phyloP scores from a whole-genome alignment of 2,329 filamentous ascomycete genomes.

The Epichloe aotearoae region DNA sequence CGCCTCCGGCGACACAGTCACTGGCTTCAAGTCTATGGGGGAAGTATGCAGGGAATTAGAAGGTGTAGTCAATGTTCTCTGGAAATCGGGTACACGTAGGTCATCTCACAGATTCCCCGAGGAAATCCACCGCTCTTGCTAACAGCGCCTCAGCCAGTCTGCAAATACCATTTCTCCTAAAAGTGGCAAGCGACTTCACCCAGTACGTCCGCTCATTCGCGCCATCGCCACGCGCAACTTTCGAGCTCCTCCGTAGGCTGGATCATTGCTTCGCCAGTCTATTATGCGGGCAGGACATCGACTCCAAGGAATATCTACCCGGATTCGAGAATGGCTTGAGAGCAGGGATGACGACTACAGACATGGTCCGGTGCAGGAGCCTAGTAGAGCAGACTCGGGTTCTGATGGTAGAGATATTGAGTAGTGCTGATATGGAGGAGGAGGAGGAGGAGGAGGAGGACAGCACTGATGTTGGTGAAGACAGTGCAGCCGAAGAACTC shows the following conservation, averaged over 20 bases:
- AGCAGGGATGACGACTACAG: constrained; percentile 60
- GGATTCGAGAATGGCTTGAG: constrained; percentile 51
- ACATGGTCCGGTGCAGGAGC: constrained; percentile 79
- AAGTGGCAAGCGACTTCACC: constrained; percentile 58
- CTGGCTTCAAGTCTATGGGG: constrained; percentile 45
- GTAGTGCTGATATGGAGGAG: constrained; percentile 25
- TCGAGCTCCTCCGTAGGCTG: constrained; percentile 61
- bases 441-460: constrained; percentile 19
- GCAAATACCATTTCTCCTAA: constrained; percentile 74
- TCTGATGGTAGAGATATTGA: constrained; percentile 55
- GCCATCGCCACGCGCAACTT: constrained; percentile 46
- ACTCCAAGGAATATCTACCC: constrained; percentile 51
- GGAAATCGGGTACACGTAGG: constrained; percentile 78
- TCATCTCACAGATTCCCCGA: background rate
- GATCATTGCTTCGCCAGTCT: constrained; percentile 75
- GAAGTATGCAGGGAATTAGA: constrained; percentile 66
- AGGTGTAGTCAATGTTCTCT: constrained; percentile 63
- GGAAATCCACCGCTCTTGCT: background rate
- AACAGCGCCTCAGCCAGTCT: constrained; percentile 46
- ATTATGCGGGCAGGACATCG: constrained; percentile 51
- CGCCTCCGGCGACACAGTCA: constrained; percentile 32
- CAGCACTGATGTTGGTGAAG: constrained; percentile 4
- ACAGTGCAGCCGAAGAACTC: constrained; percentile 19
- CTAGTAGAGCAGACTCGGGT: constrained; percentile 66
- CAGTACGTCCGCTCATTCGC: constrained; percentile 62